Base-by-base conservation (phyloP, 345 rosid species). In the Jatropha curcas region DNA sequence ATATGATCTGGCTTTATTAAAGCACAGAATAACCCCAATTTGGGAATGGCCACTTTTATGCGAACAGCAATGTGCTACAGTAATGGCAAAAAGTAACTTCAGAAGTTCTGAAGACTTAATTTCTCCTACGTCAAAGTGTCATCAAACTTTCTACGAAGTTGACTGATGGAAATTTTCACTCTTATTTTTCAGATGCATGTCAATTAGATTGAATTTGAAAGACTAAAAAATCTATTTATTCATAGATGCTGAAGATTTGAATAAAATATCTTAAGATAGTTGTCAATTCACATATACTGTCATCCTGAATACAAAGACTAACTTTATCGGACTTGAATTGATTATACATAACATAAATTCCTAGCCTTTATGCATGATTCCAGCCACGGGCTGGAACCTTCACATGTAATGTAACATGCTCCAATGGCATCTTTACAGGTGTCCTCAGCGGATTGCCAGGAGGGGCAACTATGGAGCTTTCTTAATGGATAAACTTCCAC, bases 381-480 rank as follows among this genome's bases (percentile, higher is more conserved):
- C 45, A 48, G 3, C 48, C 17, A 5, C 33, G 59, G 46, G 22
- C n/a, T 43, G 9, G 30, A 31, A 56, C 34, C 8, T 45, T 45
- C 20, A 53, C 7, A 0, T 9, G 24, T 4, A 63, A 39, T 43
- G 46, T 50, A 17, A 43, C 48, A 33, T 46, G 60, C 43, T 45
- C 20, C 34, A 55, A 39, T 50, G 68, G 25, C 50, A 52, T 69
- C 25, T 17, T 12, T 82, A 55, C 79, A 95, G 98, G 63, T 95
- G 99, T 79, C 98, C 98, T 60, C 97, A 94, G 75, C 97, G 97
- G 45, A 88, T 95, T 64, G 99, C 99, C 2, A 83, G 78, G 79
- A 82, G 97, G 55, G 98, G 99, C 25, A 66, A 92, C 63, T 95
- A 95, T 45, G 99, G 99, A 69, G 99, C 98, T 22, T 95, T 95